A percentile compares a stretch with the other conserved stretches of the same genome.
Evolutionary conservation across 2,329 filamentous ascomycete species (phyloP).

Genomic region (Sphaerostilbella broomeana): DNA sequence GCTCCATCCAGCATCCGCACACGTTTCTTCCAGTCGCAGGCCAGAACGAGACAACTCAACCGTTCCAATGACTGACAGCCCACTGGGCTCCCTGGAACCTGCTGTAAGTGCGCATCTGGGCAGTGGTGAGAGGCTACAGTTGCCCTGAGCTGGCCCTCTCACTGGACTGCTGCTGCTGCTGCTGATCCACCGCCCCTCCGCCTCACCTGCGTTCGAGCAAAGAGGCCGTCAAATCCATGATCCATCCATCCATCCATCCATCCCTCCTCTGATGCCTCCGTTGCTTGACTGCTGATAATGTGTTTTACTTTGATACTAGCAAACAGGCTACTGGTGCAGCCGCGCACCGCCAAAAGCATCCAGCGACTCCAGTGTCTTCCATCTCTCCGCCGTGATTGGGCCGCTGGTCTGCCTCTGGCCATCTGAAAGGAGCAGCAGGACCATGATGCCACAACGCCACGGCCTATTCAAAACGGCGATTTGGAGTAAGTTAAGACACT

Average conservation of each 20-base stretch:
- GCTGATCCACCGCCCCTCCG: slow-evolving; percentile 11
- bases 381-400: not conserved
- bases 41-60: too few species aligned
- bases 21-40: too few species aligned
- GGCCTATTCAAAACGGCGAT: not conserved
- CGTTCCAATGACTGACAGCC: too few species aligned
- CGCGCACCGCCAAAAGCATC: too few species aligned
- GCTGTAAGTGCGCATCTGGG: not conserved
- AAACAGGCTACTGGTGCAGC: not conserved
- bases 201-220: slow-evolving; percentile 11
- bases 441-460: not conserved
- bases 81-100: not conserved
- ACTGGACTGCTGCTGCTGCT: slow-evolving; percentile 8
- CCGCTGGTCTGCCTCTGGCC: not conserved
- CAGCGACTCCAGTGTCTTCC: not conserved
- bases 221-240: slow-evolving; percentile 8
- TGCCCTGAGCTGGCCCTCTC: slow-evolving; percentile 3
- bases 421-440: not conserved
- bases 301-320: slow-evolving; percentile 13
- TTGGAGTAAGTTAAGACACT: not conserved
- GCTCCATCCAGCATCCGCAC: too few species aligned
- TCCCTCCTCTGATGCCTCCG: not conserved
- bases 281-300: slow-evolving; percentile 4
- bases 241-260: slow-evolving; percentile 8
- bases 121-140: not conserved